Evolutionary conservation across 2,329 filamentous ascomycete species (phyloP).

Genomic region (Pyricularia pennisetigena): DNA sequence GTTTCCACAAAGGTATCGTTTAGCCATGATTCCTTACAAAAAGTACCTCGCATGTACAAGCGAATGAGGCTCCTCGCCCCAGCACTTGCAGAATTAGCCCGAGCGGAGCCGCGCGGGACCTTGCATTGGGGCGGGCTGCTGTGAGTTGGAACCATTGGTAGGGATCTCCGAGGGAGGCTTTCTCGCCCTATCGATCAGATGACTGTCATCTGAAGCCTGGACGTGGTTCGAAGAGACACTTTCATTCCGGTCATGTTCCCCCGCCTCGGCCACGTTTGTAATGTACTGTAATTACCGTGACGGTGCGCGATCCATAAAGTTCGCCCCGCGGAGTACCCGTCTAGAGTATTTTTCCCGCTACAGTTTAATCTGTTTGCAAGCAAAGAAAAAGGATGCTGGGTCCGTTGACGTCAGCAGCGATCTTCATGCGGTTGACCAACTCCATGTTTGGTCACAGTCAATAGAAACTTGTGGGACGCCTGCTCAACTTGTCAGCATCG

Average conservation of each 20-base stretch:
- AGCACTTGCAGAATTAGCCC: background rate
- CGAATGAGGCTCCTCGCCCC: background rate
- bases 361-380: background rate
- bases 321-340: no score
- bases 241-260: background rate
- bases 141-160: background rate
- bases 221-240: background rate
- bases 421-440: background rate
- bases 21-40: background rate
- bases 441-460: background rate
- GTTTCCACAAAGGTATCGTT: background rate
- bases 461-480: background rate
- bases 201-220: background rate
- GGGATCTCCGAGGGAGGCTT: background rate
- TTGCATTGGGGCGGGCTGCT: background rate
- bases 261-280: background rate
- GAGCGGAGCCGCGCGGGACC: background rate
- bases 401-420: background rate
- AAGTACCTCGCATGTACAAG: background rate
- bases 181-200: background rate
- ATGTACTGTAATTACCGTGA: background rate
- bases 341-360: background rate
- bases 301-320: background rate
- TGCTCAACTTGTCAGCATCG: background rate
- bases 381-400: background rate